A percentile compares a stretch with the other conserved stretches of the same genome.
These are phyloP conservation scores for Talaromyces sp. DNA, from an alignment of 2,329 filamentous ascomycete species.

Conservation along the genomic window DNA sequence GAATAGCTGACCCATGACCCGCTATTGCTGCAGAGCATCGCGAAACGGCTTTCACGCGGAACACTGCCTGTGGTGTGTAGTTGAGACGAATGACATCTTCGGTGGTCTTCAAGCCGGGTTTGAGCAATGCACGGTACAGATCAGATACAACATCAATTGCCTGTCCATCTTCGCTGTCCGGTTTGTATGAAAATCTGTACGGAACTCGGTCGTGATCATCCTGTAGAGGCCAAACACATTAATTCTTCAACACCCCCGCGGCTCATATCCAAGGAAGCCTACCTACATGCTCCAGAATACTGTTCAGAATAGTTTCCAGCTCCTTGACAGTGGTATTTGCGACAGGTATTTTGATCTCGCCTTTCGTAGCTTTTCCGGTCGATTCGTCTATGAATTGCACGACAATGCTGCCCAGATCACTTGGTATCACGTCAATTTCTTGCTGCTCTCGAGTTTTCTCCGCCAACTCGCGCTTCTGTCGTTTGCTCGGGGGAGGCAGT, in stretches of 20 bases:
- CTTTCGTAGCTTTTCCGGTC: slow-evolving; percentile 62
- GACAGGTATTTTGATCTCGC: slow-evolving; percentile 69
- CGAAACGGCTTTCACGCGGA: slow-evolving; percentile 86
- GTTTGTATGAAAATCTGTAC: slow-evolving; percentile 61
- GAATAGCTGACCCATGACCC: slow-evolving; percentile 86
- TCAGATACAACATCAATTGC: slow-evolving; percentile 43
- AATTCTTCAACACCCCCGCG: background rate
- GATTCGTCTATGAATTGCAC: slow-evolving; percentile 85
- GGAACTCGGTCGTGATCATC: slow-evolving; percentile 59
- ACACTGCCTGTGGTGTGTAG: slow-evolving; percentile 81
- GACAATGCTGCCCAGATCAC: slow-evolving; percentile 69
- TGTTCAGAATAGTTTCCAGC: slow-evolving; percentile 80
- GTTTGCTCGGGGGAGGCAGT: slow-evolving; percentile 78
- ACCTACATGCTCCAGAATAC: slow-evolving; percentile 68
- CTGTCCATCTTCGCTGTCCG: slow-evolving; percentile 29
- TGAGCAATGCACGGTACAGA: slow-evolving; percentile 48
- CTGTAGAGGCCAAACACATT: slow-evolving; percentile 20
- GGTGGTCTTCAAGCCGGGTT: slow-evolving; percentile 49
- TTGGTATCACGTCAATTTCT: slow-evolving; percentile 62
- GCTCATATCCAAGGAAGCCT: background rate
- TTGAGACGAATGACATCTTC: slow-evolving; percentile 60
- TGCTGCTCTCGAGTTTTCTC: slow-evolving; percentile 71
- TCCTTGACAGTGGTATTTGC: slow-evolving; percentile 85
- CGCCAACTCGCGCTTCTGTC: slow-evolving; percentile 70
- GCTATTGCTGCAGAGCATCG: slow-evolving; percentile 83